Conservation (phyloP, 805 yeast genomes). For the Candida arabinofermentans region DNA sequence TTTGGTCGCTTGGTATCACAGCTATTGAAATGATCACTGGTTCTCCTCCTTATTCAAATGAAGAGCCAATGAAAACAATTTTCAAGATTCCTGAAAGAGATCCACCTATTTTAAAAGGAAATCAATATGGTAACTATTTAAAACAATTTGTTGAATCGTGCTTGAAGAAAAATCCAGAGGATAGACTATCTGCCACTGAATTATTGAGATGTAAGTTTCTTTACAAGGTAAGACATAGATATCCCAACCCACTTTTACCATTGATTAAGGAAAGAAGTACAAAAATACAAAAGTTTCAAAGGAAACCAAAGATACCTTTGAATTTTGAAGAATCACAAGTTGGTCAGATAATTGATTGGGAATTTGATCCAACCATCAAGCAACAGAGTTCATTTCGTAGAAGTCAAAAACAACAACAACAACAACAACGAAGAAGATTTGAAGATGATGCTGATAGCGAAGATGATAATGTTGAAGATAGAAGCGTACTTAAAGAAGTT, state of each 20-base stretch:
- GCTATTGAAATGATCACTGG: conserved; percentile 83
- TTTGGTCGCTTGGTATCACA: conserved; percentile 96
- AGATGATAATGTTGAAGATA: conserved; percentile 9
- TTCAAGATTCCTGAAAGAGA: conserved; percentile 61
- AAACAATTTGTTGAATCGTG: conserved; percentile 62
- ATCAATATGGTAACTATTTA: conserved; percentile 37
- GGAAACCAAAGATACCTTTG: conserved; percentile 37
- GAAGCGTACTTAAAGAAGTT: neutral
- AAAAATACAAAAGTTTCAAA: conserved; percentile 31
- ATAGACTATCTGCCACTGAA: conserved; percentile 58
- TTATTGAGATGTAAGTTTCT: conserved; percentile 56
- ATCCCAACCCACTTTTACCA: conserved; percentile 20
- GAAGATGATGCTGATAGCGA: conserved; percentile 1
- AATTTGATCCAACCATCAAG: conserved; percentile 16
- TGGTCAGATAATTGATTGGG: conserved; percentile 27
- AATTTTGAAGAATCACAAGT: conserved; percentile 16
- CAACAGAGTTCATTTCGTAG: too few species aligned
- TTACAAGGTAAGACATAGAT: conserved; percentile 29
- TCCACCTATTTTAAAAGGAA: conserved; percentile 56
- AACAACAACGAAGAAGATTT: too few species aligned
- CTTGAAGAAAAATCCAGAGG: conserved; percentile 58
- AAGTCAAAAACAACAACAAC: too few species aligned
- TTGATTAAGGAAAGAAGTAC: conserved; percentile 34
- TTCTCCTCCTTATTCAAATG: conserved; percentile 69
- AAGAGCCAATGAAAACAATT: conserved; percentile 75